Conservation (phyloP, 108 stramenopile genomes). For the Skeletonema costatum region DNA sequence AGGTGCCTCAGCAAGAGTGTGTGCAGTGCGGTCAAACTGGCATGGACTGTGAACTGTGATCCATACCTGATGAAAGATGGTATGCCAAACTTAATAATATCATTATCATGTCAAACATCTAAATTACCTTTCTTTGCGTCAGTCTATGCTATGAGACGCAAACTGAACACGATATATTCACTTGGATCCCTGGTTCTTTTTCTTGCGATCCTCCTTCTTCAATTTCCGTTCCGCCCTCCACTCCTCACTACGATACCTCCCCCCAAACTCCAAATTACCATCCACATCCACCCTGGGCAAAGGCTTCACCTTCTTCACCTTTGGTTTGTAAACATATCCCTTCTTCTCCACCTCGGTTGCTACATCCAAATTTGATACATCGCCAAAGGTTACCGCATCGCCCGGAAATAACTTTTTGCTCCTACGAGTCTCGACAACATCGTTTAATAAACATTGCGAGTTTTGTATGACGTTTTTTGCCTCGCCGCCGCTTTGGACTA, state of each 20-base stretch:
- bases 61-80: too few species aligned
- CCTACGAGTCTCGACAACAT: constrained; percentile 17
- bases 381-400: constrained; percentile 23
- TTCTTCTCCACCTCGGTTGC: constrained; percentile 20
- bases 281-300: constrained; percentile 13
- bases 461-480: constrained; percentile 14
- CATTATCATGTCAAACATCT: too few species aligned
- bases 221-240: constrained; percentile 27
- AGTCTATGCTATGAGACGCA: too few species aligned
- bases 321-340: constrained; percentile 21
- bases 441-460: not conserved
- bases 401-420: constrained; percentile 22
- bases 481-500: constrained; percentile 11
- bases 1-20: too few species aligned
- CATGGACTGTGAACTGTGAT: too few species aligned
- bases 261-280: constrained; percentile 26
- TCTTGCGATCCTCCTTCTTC: constrained; percentile 29
- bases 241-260: constrained; percentile 33
- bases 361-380: constrained; percentile 14
- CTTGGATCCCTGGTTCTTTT: constrained; percentile 6
- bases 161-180: not conserved
- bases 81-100: too few species aligned
- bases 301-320: constrained; percentile 34
- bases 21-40: too few species aligned
- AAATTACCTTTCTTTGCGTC: too few species aligned